Evolutionary conservation across 225 moss, liverwort and hornwort genomes (phyloP), one percentile per base, ranked within the genome.

Genomic region (Antitrichia curtipendula): DNA sequence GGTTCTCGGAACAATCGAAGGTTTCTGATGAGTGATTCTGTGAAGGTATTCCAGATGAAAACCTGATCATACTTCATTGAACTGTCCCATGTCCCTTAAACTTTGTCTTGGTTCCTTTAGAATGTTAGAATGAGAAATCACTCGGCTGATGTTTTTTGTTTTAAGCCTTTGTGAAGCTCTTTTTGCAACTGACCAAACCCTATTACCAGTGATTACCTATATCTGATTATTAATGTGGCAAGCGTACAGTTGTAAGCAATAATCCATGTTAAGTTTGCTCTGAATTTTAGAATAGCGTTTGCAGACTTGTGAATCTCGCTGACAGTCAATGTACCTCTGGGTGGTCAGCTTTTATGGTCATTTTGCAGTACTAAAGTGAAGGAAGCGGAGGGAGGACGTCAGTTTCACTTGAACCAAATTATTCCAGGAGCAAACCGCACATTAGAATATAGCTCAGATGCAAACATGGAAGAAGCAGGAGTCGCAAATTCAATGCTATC

Each of bases 301-400:
- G 45, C 65, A 53, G 43, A 85, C 50, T 71, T 49, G 75, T 75
- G 66, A 90, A 66, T 87, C 75, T 58, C 41, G 24, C 86, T 87
- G 87, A 85, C 75, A 22, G 64, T 43, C 25, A 56, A 52, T 77
- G 49, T 57, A 80, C 34, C 53, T 86, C 43, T 87, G 90, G 66
- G 50, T 88, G 89, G 87, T 68, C 96, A 98, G 98, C 94, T 93
- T 84, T 91, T 97, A 75, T 99, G 98, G 98, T 96, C 97, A 74
- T 99, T 95, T 88, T 96, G 96, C 91, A 92, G 93, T 91, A 87
- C 93, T 54, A 93, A 96, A 88, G 96, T 96, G 71, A 94, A 95
- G 75, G 96, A 99, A 91, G 95, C 93, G 25, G 95, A 94, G 71
- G 91, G 90, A 41, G 98, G 96, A 81, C 92, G 95, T 78, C 89